Base-by-base conservation (phyloP, 257 asterid genomes). In the Solanum chmielewskii region DNA sequence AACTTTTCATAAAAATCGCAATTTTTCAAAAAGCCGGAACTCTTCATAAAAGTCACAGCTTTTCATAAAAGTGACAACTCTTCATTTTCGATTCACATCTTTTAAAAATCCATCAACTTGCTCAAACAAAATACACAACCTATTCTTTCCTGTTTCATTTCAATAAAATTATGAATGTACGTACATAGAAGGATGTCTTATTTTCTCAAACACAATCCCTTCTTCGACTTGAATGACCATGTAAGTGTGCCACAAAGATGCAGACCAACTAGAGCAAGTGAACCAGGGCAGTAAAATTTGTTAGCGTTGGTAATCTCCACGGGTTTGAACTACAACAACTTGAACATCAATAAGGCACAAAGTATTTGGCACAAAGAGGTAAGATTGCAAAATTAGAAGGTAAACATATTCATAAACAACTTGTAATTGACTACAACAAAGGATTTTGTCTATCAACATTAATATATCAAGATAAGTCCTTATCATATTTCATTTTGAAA, bases 151-250 rank as follows among this genome's bases (percentile, higher is more conserved):
- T 0, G 3, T 49, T 49, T 49, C 21, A 15, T 15, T 49, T 49
- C 21, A 49, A 49, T 15, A 49, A 15, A 15, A 15, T 49, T 49
- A 9, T 49, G 21, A 49, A 49, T 5, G 60, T 49, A 49, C 59
- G 7, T 47, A 47, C 20, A 49, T 49, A 49, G 9, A 49, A 49
- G 6, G 8, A 49, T 49, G 3, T 49, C 8, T 49, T 49, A 15
- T 49, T 49, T 49, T 49, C 60, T 59, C 68, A 21, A 59, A 59
- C 5, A 91, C 96, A 47, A 91, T 95, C 18, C 92, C 91, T 3
- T 93, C 86, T 62, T 93, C 94, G 23, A 95, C 98, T 71, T 91
- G 94, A 85, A 94, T 91, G 64, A 93, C 98, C 94, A 93, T 94
- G 90, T 93, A 93, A 92, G 93, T 29, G 92, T 64, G 76, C 96